Evolutionary conservation across 441 rosid species (phyloP).

Genomic region (Euphorbia schlechtendalii): DNA sequence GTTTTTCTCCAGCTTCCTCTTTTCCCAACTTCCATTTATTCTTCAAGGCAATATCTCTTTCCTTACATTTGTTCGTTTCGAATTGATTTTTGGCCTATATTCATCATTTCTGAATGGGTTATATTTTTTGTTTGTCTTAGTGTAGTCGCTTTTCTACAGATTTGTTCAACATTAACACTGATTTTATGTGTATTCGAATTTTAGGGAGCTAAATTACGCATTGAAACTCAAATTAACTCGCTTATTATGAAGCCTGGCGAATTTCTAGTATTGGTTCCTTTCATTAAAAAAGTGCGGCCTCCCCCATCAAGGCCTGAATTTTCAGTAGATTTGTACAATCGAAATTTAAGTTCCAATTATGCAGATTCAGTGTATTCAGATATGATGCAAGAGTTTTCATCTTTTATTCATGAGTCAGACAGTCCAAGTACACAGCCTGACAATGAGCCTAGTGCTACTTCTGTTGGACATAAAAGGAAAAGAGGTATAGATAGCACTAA

Average conservation of each 20-base stretch:
- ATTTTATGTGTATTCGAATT: neutral
- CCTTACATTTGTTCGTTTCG: neutral
- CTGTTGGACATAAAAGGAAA: conserved; percentile 23
- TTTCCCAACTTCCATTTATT: conserved; percentile 71
- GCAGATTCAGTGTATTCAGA: conserved; percentile 55
- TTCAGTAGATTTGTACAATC: conserved; percentile 20
- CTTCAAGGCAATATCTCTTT: conserved; percentile 46
- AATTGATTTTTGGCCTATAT: neutral
- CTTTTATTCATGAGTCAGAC: conserved; percentile 25
- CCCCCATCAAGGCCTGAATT: conserved; percentile 32
- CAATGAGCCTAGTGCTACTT: neutral
- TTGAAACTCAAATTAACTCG: conserved; percentile 32
- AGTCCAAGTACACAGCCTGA: conserved; percentile 2
- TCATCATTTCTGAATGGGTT: neutral
- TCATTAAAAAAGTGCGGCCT: conserved; percentile 48
- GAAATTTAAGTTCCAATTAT: conserved; percentile 29
- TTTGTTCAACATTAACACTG: neutral
- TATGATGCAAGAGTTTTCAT: conserved; percentile 48
- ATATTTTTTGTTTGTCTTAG: neutral
- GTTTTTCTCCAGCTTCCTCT: conserved; percentile 57
- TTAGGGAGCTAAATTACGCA: conserved; percentile 60
- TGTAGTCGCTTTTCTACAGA: neutral
- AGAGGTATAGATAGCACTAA: conserved; percentile 23
- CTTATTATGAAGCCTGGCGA: conserved; percentile 39
- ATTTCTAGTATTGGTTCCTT: conserved; percentile 63